phyloP scores from a whole-genome alignment of 176 grass and related monocot genomes.

The Calamus simplicifolius region DNA sequence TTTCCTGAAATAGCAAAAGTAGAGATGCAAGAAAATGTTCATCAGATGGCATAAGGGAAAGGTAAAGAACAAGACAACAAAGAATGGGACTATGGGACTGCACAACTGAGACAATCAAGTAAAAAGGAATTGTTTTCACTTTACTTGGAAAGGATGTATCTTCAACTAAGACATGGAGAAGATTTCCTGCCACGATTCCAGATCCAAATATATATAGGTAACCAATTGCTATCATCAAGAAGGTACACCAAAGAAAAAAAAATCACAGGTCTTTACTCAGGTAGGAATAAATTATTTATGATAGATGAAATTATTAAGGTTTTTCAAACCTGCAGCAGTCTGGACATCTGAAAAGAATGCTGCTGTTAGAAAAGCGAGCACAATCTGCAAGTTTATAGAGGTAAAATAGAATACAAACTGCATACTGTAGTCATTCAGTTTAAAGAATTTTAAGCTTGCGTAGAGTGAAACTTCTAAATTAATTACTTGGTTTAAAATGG shows the following conservation, averaged over 20 bases:
- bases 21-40: too few species aligned
- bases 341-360: constrained; percentile 52
- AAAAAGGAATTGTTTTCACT: too few species aligned
- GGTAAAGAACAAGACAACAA: too few species aligned
- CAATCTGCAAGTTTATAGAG: constrained; percentile 53
- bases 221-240: constrained; percentile 27
- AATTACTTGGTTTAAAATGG: too few species aligned
- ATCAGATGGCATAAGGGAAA: too few species aligned
- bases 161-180: constrained; percentile 37
- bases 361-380: constrained; percentile 38
- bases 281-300: background rate
- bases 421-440: constrained; percentile 39
- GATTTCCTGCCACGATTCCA: constrained; percentile 31
- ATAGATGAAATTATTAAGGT: background rate
- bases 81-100: too few species aligned
- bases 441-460: constrained; percentile 53
- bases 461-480: too few species aligned
- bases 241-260: constrained; percentile 1
- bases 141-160: constrained; percentile 42
- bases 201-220: constrained; percentile 56
- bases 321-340: constrained; percentile 34
- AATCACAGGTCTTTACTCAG: background rate
- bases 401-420: constrained; percentile 57
- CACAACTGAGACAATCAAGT: too few species aligned
- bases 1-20: too few species aligned